Evolutionary conservation across 176 grass and related monocot genomes (phyloP), one percentile per base, ranked within the genome.

Genomic region (Panicum miliaceum): DNA sequence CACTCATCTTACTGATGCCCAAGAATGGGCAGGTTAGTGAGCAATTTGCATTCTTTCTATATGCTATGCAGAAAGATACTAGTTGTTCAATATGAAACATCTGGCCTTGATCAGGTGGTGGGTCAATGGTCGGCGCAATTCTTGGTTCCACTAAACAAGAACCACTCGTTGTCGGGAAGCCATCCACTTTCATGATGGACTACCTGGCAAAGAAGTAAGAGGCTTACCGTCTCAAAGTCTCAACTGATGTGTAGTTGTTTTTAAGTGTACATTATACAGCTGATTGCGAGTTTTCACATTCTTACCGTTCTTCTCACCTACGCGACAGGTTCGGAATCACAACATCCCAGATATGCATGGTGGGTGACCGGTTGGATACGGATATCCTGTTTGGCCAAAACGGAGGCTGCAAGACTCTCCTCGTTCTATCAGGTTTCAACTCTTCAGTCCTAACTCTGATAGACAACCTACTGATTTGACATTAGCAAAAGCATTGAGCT

Each of bases 291-390:
- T 73, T 78, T 60, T 51, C 16, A 82, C 26, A 73, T 67, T 84
- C 62, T 86, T 61, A 80, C 18, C 37, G 38, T 76, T 82, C 18
- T 52, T 73, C 19, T 58, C 37, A 73, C 42, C 26, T 78, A 52
- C 67, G 27, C 58, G 4, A 18, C 79, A 93, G 92, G 87, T 99
- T 96, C 80, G 91, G 96, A 64, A 96, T 99, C 85, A 82, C 70
- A 81, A 94, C 94, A 81, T 99, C 93, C 7, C 96, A 99, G 92
- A 99, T 99, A 86, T 99, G 96, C 89, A 99, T 96, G 96, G 93
- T 99, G 42, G 93, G 96, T 79, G 96, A 99, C 65, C 89, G 93
- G n/a, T 65, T 99, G 87, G 96, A 99, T 46, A 99, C 96, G 2
- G 96, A 99, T 78, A 89, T 99, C 75, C 68, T 99, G 60, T 99